These are phyloP conservation scores for Pleurotus platypus DNA, from an alignment of 768 basidiomycete genomes.

Conservation along the genomic window DNA sequence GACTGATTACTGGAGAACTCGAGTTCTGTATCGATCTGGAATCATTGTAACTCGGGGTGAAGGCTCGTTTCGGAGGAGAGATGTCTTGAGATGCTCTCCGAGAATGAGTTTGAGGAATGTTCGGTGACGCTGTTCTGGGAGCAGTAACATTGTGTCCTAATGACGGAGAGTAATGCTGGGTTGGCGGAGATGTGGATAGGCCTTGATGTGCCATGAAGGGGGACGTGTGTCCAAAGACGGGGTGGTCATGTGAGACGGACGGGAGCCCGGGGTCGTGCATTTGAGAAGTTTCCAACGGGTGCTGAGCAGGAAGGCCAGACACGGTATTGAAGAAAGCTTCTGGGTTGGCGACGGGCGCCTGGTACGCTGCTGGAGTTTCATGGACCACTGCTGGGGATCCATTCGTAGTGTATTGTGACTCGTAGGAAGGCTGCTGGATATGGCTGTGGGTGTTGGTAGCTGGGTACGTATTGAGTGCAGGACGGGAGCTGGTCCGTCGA, in stretches of 20 bases:
- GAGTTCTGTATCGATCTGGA: not conserved
- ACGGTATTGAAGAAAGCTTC: not conserved
- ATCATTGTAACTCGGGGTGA: not conserved
- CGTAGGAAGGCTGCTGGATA: not conserved
- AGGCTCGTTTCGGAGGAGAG: not conserved
- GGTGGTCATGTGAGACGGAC: not conserved
- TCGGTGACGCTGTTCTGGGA: not conserved
- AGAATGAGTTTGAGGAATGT: not conserved
- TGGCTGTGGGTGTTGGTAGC: not conserved
- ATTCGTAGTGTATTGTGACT: not conserved
- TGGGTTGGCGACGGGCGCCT: not conserved
- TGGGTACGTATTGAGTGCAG: not conserved
- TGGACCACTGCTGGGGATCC: too few species aligned
- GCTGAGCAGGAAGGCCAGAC: too few species aligned
- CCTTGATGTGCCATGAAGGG: not conserved
- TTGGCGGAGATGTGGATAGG: not conserved
- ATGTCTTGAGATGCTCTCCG: not conserved
- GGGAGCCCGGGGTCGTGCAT: too few species aligned
- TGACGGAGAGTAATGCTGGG: not conserved
- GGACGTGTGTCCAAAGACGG: not conserved
- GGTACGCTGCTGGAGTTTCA: too few species aligned
- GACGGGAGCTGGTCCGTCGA: constrained; percentile 18
- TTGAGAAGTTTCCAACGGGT: too few species aligned
- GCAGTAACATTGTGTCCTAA: not conserved
- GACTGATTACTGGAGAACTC: not conserved